Conservation (phyloP, 2,329 filamentous ascomycete genomes). For the Arthrobotrys musiformis region DNA sequence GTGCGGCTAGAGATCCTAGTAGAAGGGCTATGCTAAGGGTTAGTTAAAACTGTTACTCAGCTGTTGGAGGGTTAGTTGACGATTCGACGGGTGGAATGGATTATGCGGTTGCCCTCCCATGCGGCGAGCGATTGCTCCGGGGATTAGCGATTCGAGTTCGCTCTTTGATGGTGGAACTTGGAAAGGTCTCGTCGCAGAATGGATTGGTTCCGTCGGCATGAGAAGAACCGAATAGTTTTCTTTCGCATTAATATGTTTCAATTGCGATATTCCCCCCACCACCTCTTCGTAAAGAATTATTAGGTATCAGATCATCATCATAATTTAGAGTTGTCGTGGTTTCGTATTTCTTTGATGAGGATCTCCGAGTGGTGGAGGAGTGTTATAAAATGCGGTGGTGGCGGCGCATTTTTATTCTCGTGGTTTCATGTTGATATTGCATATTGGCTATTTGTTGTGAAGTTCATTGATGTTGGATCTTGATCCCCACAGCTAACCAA, state of each 20-base stretch:
- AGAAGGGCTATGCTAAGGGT: neutral
- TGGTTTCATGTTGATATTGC: neutral
- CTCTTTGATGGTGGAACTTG: too few species aligned
- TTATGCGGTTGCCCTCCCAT: neutral
- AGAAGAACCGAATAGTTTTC: neutral
- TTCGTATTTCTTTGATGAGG: conserved; percentile 1
- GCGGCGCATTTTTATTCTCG: neutral
- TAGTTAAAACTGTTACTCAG: neutral
- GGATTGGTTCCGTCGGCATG: conserved; percentile 4
- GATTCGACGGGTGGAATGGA: conserved; percentile 2
- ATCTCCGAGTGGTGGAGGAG: conserved; percentile 37
- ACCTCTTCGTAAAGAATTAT: too few species aligned
- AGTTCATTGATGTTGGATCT: neutral
- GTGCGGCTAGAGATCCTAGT: conserved; percentile 20
- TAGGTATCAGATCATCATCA: too few species aligned
- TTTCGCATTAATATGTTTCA: too few species aligned
- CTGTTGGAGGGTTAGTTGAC: neutral
- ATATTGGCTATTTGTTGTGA: neutral
- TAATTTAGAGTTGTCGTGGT: neutral
- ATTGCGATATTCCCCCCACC: too few species aligned
- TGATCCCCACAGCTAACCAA: too few species aligned
- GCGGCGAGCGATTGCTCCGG: too few species aligned
- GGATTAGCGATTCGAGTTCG: too few species aligned
- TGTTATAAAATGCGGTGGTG: conserved; percentile 33
- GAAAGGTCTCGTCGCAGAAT: neutral